Evolutionary conservation across 2,329 filamentous ascomycete genomes (phyloP).

Genomic region (Fusarium sterilihyphosum): DNA sequence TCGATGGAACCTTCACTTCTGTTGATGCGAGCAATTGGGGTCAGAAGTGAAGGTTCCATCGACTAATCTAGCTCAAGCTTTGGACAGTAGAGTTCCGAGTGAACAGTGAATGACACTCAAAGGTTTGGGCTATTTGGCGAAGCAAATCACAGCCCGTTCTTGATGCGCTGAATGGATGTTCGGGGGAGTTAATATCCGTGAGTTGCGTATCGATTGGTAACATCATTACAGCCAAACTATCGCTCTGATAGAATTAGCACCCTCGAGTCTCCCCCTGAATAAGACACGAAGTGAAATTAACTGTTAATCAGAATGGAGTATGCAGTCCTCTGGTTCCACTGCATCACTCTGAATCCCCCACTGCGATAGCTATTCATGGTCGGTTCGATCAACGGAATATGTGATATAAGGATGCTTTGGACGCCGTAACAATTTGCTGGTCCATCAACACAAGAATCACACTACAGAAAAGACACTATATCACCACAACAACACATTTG

Average conservation of each 20-base stretch:
- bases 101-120: background rate
- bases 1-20: no score
- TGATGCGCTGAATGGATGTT: background rate
- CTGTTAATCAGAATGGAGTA: background rate
- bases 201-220: background rate
- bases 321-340: background rate
- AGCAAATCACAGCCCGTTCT: background rate
- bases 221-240: background rate
- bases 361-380: background rate
- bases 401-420: background rate
- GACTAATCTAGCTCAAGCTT: background rate
- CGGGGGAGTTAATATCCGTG: fast-evolving
- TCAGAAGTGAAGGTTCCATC: background rate
- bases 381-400: background rate
- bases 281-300: background rate
- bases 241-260: no score
- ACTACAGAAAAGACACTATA: background rate
- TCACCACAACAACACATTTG: background rate
- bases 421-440: background rate
- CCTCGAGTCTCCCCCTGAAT: background rate
- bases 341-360: background rate
- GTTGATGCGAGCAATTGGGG: no score
- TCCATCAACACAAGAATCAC: background rate
- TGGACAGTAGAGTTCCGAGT: background rate
- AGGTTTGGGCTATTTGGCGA: no score